Evolutionary conservation across 768 basidiomycete species (phyloP).

Genomic region (Suillus fuscotomentosus): DNA sequence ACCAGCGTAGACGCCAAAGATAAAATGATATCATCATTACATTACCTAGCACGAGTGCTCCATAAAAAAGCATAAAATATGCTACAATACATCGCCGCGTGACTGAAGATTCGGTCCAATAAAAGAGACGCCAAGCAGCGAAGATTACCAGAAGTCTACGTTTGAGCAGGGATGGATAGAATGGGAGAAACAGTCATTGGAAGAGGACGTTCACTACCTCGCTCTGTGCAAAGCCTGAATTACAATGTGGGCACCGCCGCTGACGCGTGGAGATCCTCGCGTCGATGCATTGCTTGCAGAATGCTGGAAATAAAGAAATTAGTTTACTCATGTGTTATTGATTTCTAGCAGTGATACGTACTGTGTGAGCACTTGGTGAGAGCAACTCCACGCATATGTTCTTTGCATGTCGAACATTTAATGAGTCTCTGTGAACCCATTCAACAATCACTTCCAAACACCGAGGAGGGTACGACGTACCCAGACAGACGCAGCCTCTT

Average conservation of each 20-base stretch:
- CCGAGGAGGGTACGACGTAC: constrained; percentile 33
- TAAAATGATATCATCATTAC: neutral
- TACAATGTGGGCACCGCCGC: constrained; percentile 92
- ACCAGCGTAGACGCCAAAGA: neutral
- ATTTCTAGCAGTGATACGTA: constrained; percentile 38
- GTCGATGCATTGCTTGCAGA: constrained; percentile 84
- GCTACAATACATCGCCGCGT: constrained; percentile 1
- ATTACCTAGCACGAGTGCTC: neutral
- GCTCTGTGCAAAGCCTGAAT: constrained; percentile 73
- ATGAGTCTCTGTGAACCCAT: constrained; percentile 59
- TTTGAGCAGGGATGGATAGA: neutral
- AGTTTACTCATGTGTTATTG: too few relatives aligned
- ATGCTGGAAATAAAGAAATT: constrained; percentile 49
- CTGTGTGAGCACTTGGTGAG: constrained; percentile 92
- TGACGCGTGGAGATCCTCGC: constrained; percentile 86
- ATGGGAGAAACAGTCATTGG: constrained; percentile 33
- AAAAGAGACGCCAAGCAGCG: neutral
- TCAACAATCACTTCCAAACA: neutral
- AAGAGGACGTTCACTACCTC: constrained; percentile 75
- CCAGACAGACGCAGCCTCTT: constrained; percentile 58
- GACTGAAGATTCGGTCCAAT: constrained; percentile 1
- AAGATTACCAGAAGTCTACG: constrained; percentile 3
- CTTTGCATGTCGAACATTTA: constrained; percentile 86
- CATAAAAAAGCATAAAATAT: constrained; percentile 6
- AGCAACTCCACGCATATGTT: constrained; percentile 73